Conservation (phyloP, 441 rosid species). For the Corymbia calophylla region DNA sequence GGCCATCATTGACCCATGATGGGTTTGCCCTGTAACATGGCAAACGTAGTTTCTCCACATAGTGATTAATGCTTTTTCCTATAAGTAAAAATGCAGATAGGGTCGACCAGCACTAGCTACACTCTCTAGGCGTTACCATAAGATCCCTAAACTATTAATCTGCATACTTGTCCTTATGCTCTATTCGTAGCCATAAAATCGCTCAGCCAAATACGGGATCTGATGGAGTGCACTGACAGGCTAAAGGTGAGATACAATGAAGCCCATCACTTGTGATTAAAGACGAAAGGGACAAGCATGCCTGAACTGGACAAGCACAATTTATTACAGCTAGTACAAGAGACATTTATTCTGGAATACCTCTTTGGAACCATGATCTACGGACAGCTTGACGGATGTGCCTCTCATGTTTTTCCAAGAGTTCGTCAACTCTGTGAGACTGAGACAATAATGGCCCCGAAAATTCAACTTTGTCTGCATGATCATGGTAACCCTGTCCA, state of each 20-base stretch:
- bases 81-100: neutral
- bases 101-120: neutral
- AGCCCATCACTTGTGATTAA: neutral
- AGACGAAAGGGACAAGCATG: neutral
- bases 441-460: slow-evolving; percentile 86
- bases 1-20: neutral
- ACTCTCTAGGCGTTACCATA: neutral
- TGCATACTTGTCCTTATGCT: neutral
- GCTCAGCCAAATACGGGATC: neutral
- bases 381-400: slow-evolving; percentile 85
- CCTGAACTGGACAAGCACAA: neutral
- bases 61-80: neutral
- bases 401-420: slow-evolving; percentile 70
- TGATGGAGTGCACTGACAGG: neutral
- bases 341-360: slow-evolving; percentile 19
- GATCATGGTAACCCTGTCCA: slow-evolving; percentile 50
- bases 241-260: neutral
- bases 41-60: neutral
- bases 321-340: neutral
- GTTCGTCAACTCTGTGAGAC: slow-evolving; percentile 69
- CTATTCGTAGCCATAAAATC: neutral
- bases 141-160: neutral
- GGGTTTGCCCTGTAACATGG: neutral
- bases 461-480: slow-evolving; percentile 69
- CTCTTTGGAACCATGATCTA: slow-evolving; percentile 88